These are phyloP conservation scores for Kodamaea suecica DNA, from an alignment of 1,139 yeast genomes.

Conservation along the genomic window DNA sequence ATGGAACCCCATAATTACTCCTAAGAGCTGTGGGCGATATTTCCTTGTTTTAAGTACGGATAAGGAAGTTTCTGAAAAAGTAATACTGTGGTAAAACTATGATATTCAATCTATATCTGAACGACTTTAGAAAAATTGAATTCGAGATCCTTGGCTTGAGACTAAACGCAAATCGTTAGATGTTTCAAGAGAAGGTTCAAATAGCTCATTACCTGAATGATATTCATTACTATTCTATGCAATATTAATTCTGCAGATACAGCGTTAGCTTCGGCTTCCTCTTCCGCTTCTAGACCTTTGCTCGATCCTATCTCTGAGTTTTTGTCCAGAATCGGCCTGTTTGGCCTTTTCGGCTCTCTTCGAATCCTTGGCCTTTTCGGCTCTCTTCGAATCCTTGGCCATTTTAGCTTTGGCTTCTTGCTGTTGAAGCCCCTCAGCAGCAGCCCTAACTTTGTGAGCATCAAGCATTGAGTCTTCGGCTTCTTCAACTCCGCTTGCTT, in stretches of 20 bases:
- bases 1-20: constrained; percentile 34
- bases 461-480: constrained; percentile 4
- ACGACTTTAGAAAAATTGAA: too few relatives aligned
- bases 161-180: too few relatives aligned
- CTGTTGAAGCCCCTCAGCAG: constrained; percentile 12
- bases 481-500: constrained; percentile 13
- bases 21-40: constrained; percentile 86
- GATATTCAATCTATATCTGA: too few relatives aligned
- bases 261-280: constrained; percentile 6
- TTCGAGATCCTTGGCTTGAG: too few relatives aligned
- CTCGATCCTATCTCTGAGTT: constrained; percentile 11
- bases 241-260: constrained; percentile 1
- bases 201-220: too few relatives aligned
- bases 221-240: too few relatives aligned
- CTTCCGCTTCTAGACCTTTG: constrained; percentile 10
- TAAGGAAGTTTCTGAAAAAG: too few relatives aligned
- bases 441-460: constrained; percentile 7
- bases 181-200: too few relatives aligned
- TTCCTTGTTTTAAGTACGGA: too few relatives aligned
- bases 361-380: constrained; percentile 1
- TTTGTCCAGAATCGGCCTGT: constrained; percentile 16
- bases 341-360: constrained; percentile 9
- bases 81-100: too few relatives aligned
- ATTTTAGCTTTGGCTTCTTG: constrained; percentile 8
- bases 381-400: too few relatives aligned